These are phyloP conservation scores for Knoxdaviesia capensis DNA, from an alignment of 2,329 filamentous ascomycete genomes.

Conservation along the genomic window DNA sequence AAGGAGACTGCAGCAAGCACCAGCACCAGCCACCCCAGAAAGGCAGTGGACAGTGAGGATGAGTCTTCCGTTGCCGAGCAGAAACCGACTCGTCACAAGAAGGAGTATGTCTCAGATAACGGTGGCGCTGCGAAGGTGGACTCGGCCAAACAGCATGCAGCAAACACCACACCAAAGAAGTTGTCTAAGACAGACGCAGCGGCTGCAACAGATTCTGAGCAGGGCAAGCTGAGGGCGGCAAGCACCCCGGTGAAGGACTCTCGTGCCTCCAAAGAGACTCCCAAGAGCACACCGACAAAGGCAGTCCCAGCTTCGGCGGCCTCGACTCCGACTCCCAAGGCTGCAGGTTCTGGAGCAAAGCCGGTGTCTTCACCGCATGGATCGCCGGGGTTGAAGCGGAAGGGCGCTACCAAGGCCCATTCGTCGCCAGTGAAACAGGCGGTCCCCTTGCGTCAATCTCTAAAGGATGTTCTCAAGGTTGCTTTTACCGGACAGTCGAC, in stretches of 20 bases:
- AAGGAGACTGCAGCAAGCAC: not conserved
- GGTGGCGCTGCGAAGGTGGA: no score
- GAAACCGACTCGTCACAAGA: no score
- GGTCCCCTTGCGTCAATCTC: constrained; percentile 3
- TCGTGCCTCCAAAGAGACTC: not conserved
- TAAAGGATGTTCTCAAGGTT: constrained; percentile 37
- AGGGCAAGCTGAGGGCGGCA: no score
- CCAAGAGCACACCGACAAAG: constrained; percentile 8
- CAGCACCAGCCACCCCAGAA: constrained; percentile 6
- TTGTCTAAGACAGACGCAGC: no score
- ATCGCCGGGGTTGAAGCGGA: constrained; percentile 19
- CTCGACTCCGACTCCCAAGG: no score
- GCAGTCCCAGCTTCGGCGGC: constrained; percentile 10
- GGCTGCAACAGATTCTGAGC: no score
- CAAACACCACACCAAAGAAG: no score
- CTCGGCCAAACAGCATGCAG: no score
- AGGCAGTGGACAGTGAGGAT: constrained; percentile 11
- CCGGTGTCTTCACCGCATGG: no score
- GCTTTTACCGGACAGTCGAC: constrained; percentile 43
- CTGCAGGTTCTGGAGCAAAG: no score
- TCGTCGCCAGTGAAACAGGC: constrained; percentile 26
- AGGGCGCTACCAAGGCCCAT: constrained; percentile 29
- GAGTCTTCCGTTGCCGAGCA: constrained; percentile 6
- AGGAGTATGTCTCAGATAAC: no score
- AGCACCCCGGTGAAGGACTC: no score